Percentiles rank a stretch among this genome's conserved stretches.
phyloP scores from a whole-genome alignment of 2,329 filamentous ascomycete genomes.

The Trichoderma sp. region DNA sequence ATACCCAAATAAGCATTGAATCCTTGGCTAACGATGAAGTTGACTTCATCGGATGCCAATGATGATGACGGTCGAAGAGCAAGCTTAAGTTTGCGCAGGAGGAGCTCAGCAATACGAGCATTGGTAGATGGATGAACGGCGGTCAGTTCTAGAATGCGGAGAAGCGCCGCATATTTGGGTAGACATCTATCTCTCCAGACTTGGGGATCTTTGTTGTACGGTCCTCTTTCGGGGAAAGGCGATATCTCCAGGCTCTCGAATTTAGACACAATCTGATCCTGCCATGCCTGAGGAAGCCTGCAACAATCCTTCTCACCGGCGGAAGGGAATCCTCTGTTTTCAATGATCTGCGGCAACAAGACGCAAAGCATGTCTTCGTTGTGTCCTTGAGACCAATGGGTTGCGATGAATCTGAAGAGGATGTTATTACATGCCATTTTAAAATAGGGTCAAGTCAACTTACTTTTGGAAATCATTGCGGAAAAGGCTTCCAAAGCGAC shows the following conservation, averaged over 20 bases:
- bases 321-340: slow-evolving; percentile 56
- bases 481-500: slow-evolving; percentile 77
- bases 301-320: slow-evolving; percentile 56
- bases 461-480: slow-evolving; percentile 79
- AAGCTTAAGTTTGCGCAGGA: slow-evolving; percentile 66
- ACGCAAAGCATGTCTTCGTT: slow-evolving; percentile 71
- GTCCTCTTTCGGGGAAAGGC: slow-evolving; percentile 64
- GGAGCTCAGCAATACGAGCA: slow-evolving; percentile 64
- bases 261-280: slow-evolving; percentile 69
- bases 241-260: slow-evolving; percentile 67
- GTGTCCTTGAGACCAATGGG: slow-evolving; percentile 67
- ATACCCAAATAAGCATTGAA: slow-evolving; percentile 73
- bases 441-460: slow-evolving; percentile 28
- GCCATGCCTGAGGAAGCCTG: slow-evolving; percentile 66
- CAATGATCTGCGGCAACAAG: slow-evolving; percentile 66
- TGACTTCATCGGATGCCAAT: slow-evolving; percentile 62
- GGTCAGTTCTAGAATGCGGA: slow-evolving; percentile 63
- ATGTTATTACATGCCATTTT: not conserved
- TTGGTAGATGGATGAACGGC: slow-evolving; percentile 67
- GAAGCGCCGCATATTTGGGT: slow-evolving; percentile 67
- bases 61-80: slow-evolving; percentile 63
- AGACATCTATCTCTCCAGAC: slow-evolving; percentile 65
- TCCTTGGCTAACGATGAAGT: slow-evolving; percentile 73
- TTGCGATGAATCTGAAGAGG: slow-evolving; percentile 66
- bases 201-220: slow-evolving; percentile 62